These are phyloP conservation scores for Yamadazyma kitorensis DNA, from an alignment of 805 yeast genomes.

Conservation along the genomic window DNA sequence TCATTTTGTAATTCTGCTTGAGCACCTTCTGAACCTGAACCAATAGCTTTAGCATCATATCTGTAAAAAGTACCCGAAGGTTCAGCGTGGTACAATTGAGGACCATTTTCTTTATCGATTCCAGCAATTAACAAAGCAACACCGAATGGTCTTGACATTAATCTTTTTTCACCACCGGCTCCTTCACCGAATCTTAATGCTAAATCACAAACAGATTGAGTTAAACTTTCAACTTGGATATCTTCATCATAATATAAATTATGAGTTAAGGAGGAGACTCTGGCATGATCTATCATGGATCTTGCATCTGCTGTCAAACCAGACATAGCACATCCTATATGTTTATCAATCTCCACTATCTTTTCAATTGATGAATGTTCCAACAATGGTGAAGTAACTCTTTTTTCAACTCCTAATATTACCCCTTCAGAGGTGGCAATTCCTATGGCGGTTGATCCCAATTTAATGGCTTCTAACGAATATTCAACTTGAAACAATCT, in stretches of 20 bases:
- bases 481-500: constrained; percentile 97
- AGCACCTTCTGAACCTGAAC: constrained; percentile 98
- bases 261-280: constrained; percentile 86
- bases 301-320: constrained; percentile 99
- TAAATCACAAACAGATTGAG: constrained; percentile 95
- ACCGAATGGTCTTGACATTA: constrained; percentile 98
- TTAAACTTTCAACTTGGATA: constrained; percentile 86
- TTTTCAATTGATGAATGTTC: constrained; percentile 95
- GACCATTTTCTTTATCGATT: constrained; percentile 86
- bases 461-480: constrained; percentile 93
- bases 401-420: constrained; percentile 92
- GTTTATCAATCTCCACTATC: constrained; percentile 89
- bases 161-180: constrained; percentile 90
- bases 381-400: constrained; percentile 88
- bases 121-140: constrained; percentile 97
- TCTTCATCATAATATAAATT: constrained; percentile 87
- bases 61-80: constrained; percentile 98
- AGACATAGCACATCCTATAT: constrained; percentile 98
- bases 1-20: constrained; percentile 96
- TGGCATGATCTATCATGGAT: constrained; percentile 97
- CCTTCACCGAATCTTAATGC: constrained; percentile 98
- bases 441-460: constrained; percentile 98
- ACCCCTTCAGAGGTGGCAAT: constrained; percentile 95
- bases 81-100: constrained; percentile 97
- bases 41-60: constrained; percentile 98